These are phyloP conservation scores for Earliella scabrosa DNA, from an alignment of 1,284 basidiomycete genomes.

Conservation along the genomic window DNA sequence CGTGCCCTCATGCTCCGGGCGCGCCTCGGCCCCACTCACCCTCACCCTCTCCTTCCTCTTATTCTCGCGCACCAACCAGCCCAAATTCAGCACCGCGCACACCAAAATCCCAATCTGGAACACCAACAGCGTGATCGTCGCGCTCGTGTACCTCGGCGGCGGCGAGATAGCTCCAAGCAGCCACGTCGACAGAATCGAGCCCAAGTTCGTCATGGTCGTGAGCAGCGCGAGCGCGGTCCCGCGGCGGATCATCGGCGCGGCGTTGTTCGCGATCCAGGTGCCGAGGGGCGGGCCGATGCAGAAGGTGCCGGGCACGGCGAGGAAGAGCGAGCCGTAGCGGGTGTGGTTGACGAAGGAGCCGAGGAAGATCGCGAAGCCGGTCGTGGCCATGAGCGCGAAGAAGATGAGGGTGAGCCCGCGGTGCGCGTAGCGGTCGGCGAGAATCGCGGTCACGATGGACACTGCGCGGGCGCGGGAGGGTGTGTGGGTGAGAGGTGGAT, in stretches of 20 bases:
- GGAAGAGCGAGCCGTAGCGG: slow-evolving; percentile 63
- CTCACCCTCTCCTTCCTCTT: slow-evolving; percentile 8
- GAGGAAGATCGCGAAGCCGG: slow-evolving; percentile 60
- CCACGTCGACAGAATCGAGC: slow-evolving; percentile 62
- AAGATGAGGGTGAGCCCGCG: slow-evolving; percentile 43
- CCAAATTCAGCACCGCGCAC: slow-evolving; percentile 10
- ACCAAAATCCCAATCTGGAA: slow-evolving; percentile 22
- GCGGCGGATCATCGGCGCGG: slow-evolving; percentile 70
- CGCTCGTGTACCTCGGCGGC: slow-evolving; percentile 22
- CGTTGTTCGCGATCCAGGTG: slow-evolving; percentile 71
- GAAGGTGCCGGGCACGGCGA: slow-evolving; percentile 65
- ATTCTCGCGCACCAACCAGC: slow-evolving; percentile 9
- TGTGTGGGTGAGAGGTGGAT: background rate
- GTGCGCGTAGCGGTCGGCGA: slow-evolving; percentile 27
- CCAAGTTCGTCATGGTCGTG: slow-evolving; percentile 70
- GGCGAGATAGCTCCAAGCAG: slow-evolving; percentile 35
- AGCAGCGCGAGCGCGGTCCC: slow-evolving; percentile 69
- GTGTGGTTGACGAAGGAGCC: slow-evolving; percentile 30
- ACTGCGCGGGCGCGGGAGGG: background rate
- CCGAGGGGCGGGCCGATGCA: slow-evolving; percentile 62
- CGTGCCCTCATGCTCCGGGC: background rate
- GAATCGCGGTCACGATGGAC: slow-evolving; percentile 19
- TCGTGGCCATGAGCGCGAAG: slow-evolving; percentile 51
- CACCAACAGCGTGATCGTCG: slow-evolving; percentile 18
- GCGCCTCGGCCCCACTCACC: background rate